phyloP scores from a whole-genome alignment of 108 stramenopile genomes.

The Epipyxis sp. region DNA sequence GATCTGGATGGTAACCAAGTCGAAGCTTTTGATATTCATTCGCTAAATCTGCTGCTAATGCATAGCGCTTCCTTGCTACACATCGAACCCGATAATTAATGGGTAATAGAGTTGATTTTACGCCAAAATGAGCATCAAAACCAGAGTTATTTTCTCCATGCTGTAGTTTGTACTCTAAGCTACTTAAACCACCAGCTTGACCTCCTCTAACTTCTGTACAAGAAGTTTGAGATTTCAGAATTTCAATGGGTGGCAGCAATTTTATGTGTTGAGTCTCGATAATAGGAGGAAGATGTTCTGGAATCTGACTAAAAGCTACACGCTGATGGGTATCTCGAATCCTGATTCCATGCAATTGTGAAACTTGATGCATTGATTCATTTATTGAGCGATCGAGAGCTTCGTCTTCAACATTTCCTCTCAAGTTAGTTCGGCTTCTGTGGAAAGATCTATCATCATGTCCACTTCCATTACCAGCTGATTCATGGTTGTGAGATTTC shows the following conservation, averaged over 20 bases:
- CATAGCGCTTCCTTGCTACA: slow-evolving; percentile 31
- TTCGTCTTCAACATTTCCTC: no score
- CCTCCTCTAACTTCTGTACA: slow-evolving; percentile 32
- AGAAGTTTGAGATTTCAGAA: slow-evolving; percentile 17
- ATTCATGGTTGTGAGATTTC: no score
- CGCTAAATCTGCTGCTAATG: slow-evolving; percentile 24
- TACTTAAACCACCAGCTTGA: slow-evolving; percentile 30
- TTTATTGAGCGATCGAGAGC: not conserved
- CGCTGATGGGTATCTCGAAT: not conserved
- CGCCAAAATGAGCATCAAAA: slow-evolving; percentile 9
- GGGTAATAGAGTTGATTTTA: not conserved
- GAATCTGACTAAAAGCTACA: no score
- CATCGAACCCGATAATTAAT: slow-evolving; percentile 13
- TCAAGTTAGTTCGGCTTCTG: not conserved
- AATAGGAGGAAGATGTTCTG: not conserved
- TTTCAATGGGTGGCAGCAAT: slow-evolving; percentile 1
- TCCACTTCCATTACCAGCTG: not conserved
- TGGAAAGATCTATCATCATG: not conserved
- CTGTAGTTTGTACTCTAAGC: slow-evolving; percentile 1
- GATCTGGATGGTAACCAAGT: not conserved
- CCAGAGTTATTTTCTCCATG: not conserved
- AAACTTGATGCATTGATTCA: slow-evolving; percentile 9
- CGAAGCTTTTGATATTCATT: not conserved
- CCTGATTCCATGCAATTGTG: not conserved
- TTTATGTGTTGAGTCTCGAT: not conserved